Evolutionary conservation across 306 rosid species (phyloP), one percentile per base, ranked within the genome.

Genomic region (Fragaria ananassa): DNA sequence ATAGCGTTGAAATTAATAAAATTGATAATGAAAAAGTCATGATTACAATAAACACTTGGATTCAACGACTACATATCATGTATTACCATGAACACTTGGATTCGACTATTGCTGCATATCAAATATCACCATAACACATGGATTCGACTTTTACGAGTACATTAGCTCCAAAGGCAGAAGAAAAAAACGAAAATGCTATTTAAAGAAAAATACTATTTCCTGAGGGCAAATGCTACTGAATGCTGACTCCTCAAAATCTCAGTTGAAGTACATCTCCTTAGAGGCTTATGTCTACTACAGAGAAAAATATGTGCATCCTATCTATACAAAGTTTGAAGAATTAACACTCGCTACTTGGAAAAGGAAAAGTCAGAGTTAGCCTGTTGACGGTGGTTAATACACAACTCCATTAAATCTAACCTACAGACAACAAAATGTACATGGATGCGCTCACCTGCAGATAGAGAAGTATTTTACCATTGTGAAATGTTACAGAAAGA

Each of bases 391-490:
- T 57, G 67, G 74, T 58, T 79, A 72, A 79, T 69, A 74, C 89
- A 82, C 82, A 74, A 79, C 42, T 15, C 45, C 76, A 71, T 68
- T 75, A 80, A 69, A 60, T 47, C 82, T 61, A 74, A 70, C 72
- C 86, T 83, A 79, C 61, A 17, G 62, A 72, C 25, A 77, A 69
- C 81, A 84, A 72, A 86, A 78, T 86, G 85, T 86, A 87, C 85
- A 83, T 29, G 62, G 75, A 79, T 80, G 78, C 72, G 76, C 76
- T 79, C 69, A 75, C 80, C 65, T 62, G 37, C 83, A 39, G 68
- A 51, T 8, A 75, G 71, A 74, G 58, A 76, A 49, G 71, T 54
- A 69, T 54, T 51, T 72, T 74, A 61, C 73, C 49, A 51, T 31
- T 57, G 75, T 75, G 72, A 45, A 44, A 56, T n/a, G 79, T 50